These are phyloP conservation scores for Babjeviella inositovora DNA, from an alignment of 805 yeast genomes.

Conservation along the genomic window DNA sequence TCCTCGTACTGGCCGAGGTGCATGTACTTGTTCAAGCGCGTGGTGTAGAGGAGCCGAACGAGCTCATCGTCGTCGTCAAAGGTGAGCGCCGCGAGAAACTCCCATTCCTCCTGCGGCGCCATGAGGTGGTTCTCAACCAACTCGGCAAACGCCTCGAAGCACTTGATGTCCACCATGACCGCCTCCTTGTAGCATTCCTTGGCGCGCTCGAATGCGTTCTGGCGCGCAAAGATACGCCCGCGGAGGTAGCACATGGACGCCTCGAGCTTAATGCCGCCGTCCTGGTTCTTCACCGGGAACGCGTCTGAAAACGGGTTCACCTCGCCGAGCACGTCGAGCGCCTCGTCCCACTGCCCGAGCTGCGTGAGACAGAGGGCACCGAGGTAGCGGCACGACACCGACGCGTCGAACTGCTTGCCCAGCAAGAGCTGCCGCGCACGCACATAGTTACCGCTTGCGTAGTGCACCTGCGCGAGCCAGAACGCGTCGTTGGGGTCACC, in stretches of 20 bases:
- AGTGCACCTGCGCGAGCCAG: conserved; percentile 89
- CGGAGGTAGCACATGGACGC: conserved; percentile 76
- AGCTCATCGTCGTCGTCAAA: conserved; percentile 73
- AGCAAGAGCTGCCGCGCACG: conserved; percentile 64
- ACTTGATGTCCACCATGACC: conserved; percentile 71
- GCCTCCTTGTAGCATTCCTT: conserved; percentile 83
- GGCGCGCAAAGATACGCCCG: conserved; percentile 71
- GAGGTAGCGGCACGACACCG: conserved; percentile 68
- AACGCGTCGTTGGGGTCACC: conserved; percentile 87
- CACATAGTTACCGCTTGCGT: conserved; percentile 56
- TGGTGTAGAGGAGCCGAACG: conserved; percentile 59
- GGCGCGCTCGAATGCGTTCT: conserved; percentile 73
- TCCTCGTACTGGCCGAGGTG: conserved; percentile 42
- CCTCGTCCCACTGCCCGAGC: conserved; percentile 73
- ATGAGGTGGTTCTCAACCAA: conserved; percentile 55
- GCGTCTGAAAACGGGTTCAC: conserved; percentile 49
- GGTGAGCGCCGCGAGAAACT: conserved; percentile 42
- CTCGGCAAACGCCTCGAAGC: conserved; percentile 84
- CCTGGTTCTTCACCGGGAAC: conserved; percentile 29
- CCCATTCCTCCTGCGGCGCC: conserved; percentile 83
- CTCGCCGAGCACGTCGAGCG: conserved; percentile 75
- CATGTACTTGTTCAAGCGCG: conserved; percentile 59
- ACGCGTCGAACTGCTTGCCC: conserved; percentile 28
- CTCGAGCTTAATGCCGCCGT: conserved; percentile 79
- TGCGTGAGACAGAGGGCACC: conserved; percentile 62